Evolutionary conservation across 805 yeast species (phyloP), one percentile per base, ranked within the genome.

Genomic region (Barnettozyma salicaria): DNA sequence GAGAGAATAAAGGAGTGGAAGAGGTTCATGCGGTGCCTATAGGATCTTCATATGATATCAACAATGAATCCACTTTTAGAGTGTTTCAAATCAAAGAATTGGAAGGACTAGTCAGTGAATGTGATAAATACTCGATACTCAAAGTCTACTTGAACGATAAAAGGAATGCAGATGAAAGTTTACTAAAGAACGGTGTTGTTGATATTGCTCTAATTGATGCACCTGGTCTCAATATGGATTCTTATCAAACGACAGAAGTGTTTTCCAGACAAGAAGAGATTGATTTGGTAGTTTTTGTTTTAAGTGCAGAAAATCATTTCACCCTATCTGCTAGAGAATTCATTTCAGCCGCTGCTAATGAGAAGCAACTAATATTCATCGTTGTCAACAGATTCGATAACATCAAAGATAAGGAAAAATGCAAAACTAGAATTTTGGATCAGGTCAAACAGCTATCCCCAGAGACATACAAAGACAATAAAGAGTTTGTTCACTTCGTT

Each of bases 221-320:
- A 0, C 99, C 99, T 0, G 99, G 99, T 0, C 68, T 92, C 39
- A 92, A 92, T 57, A 71, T 88, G 70, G 97, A 90, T 52, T 84
- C 92, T 5, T 82, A 81, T 50, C 96, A 87, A 57, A 92, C 99
- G 0, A 85, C 96, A 2, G 95, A 90, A 54, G 88, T 92, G 1
- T 89, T 90, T 57, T 82, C 96, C 2, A 76, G 97, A 42, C 97
- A 92, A 63, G 97, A 92, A 53, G 98, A 92, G 54, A 92, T 92
- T 44, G 99, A 92, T 58, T 68, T 92, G 47, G 96, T 92, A 4
- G 90, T 92, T 1, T 94, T 92, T 65, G 97, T 94, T 3, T 96
- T 92, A 3, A 85, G 82, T 58, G 95, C 98, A 0, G 97, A 89
- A 53, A 94, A 92, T 53, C 97, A 92, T 55, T 83, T 92, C 56